Conservation (phyloP, 805 yeast species). For the Priceomyces carsonii region DNA sequence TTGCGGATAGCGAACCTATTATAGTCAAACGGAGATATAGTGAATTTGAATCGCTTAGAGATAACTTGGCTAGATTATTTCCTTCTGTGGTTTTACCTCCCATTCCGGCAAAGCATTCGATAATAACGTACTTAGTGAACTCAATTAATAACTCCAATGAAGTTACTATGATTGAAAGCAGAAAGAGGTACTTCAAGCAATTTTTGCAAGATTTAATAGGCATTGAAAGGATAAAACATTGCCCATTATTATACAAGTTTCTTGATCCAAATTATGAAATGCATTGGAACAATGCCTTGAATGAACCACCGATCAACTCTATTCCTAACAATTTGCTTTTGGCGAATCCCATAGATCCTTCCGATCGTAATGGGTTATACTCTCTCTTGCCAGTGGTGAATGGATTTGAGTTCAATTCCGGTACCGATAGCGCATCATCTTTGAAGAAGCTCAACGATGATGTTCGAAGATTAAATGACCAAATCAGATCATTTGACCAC, state of each 20-base stretch:
- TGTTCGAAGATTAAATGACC: conserved; percentile 31
- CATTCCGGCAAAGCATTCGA: conserved; percentile 48
- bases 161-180: conserved; percentile 43
- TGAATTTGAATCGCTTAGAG: conserved; percentile 45
- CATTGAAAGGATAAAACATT: conserved; percentile 28
- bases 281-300: conserved; percentile 52
- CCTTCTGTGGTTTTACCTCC: conserved; percentile 45
- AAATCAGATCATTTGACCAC: conserved; percentile 27
- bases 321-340: conserved; percentile 50
- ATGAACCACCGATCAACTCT: conserved; percentile 45
- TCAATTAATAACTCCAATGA: conserved; percentile 40
- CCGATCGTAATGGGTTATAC: conserved; percentile 54
- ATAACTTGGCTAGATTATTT: conserved; percentile 34
- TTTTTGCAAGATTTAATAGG: conserved; percentile 44
- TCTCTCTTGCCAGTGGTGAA: conserved; percentile 46
- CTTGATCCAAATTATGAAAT: conserved; percentile 51
- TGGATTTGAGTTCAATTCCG: conserved; percentile 36
- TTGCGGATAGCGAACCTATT: conserved; percentile 16
- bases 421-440: conserved; percentile 29
- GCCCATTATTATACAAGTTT: conserved; percentile 45
- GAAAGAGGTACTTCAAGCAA: conserved; percentile 46
- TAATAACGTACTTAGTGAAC: conserved; percentile 42
- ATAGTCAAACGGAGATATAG: conserved; percentile 44
- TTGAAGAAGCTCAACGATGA: conserved; percentile 38
- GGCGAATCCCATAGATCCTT: conserved; percentile 52